These are phyloP conservation scores for Casuarina equisetifolia DNA, from an alignment of 306 rosid species.

Conservation along the genomic window DNA sequence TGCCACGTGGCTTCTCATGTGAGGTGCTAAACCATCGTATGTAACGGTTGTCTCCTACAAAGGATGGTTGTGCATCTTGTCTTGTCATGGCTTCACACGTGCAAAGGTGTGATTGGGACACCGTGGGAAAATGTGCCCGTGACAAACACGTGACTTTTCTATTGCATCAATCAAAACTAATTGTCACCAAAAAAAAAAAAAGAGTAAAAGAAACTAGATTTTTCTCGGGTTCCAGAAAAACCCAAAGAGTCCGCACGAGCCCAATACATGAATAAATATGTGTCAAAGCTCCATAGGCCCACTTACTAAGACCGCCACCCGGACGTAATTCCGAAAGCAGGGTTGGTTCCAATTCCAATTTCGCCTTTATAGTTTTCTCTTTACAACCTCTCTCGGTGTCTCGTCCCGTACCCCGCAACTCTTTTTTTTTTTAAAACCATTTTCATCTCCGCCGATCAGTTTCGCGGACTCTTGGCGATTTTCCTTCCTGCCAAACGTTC, in stretches of 20 bases:
- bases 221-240: not conserved
- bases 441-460: slow-evolving; percentile 35
- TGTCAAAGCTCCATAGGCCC: not conserved
- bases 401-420: not conserved
- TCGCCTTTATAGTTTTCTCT: slow-evolving; percentile 31
- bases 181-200: no score
- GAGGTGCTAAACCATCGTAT: no score
- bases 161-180: no score
- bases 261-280: not conserved
- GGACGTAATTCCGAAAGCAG: not conserved
- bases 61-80: no score
- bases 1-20: no score
- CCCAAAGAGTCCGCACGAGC: not conserved
- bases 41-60: no score
- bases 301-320: not conserved
- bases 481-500: slow-evolving; percentile 48
- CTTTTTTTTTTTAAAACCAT: not conserved
- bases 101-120: no score
- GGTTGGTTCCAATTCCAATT: slow-evolving; percentile 3
- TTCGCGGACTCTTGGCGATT: slow-evolving; percentile 54
- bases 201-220: not conserved
- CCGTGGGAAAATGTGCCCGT: no score
- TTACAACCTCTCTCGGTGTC: slow-evolving; percentile 2
- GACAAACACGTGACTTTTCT: no score
- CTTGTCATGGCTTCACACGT: no score